Evolutionary conservation across 2,329 filamentous ascomycete genomes (phyloP), one percentile per base, ranked within the genome.

Genomic region (Aspergillus floridensis): DNA sequence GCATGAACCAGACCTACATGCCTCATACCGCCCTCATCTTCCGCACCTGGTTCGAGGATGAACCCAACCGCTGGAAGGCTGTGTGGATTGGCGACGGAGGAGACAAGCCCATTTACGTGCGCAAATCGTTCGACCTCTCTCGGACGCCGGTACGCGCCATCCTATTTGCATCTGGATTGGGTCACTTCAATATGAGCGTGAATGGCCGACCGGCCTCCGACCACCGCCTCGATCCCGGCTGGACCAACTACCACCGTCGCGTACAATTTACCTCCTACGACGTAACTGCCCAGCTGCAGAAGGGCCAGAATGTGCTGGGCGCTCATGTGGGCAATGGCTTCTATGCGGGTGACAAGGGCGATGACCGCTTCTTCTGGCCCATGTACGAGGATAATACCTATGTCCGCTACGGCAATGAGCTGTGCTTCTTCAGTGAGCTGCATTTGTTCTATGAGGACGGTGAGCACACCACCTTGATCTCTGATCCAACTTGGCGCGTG

Each of bases 291-390:
- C 68, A 71, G 11, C 57, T 80, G 1, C 60, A 31, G 0, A 48
- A 61, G 11, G 74, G 73, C 0, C 68, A 71, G 11, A 77, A 77
- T 41, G 73, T 72, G 1, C 57, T 77, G 8, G 75, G 72, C 5
- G 74, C 74, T 5, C 74, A 77, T 56, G 62, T 80, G 1, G 76
- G 76, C 7, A 80, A 81, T 32, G 79, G 79, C 0, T 81, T 80
- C 63, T 80, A 79, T 47, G 78, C 78, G 7, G 78, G 79, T 2
- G 67, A 69, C 24, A 56, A 68, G 46, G 65, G 67, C 5, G 65
- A 67, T 2, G 65, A 66, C 38, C 63, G 67, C 24, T 69, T 68
- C 57, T 69, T 69, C 54, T 68, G 67, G 63, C 67, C 67, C 4
- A 67, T 67, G 63, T 69, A 68, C 29, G 66, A 68, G 46, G 67